These are phyloP conservation scores for Psilocybe cyanescens DNA, from an alignment of 768 basidiomycete genomes.

Conservation along the genomic window DNA sequence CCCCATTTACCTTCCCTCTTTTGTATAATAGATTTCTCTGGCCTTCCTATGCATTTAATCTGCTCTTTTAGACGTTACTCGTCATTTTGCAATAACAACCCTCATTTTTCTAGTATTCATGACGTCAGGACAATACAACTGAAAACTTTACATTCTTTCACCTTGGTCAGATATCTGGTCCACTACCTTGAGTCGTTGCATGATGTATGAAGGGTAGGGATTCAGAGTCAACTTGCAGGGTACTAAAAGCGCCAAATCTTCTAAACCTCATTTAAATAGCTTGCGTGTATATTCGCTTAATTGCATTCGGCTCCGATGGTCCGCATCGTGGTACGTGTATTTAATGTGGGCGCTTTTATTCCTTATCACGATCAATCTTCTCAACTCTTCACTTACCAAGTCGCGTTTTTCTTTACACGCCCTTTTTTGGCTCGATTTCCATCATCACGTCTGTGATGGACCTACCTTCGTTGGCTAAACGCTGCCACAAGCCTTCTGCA, in stretches of 20 bases:
- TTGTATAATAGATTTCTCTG: background rate
- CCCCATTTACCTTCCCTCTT: background rate
- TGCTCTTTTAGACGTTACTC: background rate
- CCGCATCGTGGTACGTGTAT: background rate
- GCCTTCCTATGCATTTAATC: background rate
- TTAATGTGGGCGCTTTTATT: slow-evolving; percentile 1
- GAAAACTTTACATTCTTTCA: too few relatives aligned
- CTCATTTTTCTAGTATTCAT: too few relatives aligned
- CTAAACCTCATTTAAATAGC: background rate
- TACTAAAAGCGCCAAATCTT: too few relatives aligned
- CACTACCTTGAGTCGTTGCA: too few relatives aligned
- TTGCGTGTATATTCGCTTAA: background rate
- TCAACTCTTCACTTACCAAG: background rate
- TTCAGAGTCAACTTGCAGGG: too few relatives aligned
- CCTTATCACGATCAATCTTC: background rate
- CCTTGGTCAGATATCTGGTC: too few relatives aligned
- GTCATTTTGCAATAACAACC: background rate
- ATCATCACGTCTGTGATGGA: background rate
- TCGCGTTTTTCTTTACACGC: too few relatives aligned
- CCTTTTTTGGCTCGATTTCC: background rate
- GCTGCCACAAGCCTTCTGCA: too few relatives aligned
- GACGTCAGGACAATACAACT: too few relatives aligned
- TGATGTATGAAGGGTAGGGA: too few relatives aligned
- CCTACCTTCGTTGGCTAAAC: too few relatives aligned
- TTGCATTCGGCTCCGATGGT: background rate